Evolutionary conservation across 2,329 filamentous ascomycete species (phyloP).

Genomic region (Fusarium temperatum): DNA sequence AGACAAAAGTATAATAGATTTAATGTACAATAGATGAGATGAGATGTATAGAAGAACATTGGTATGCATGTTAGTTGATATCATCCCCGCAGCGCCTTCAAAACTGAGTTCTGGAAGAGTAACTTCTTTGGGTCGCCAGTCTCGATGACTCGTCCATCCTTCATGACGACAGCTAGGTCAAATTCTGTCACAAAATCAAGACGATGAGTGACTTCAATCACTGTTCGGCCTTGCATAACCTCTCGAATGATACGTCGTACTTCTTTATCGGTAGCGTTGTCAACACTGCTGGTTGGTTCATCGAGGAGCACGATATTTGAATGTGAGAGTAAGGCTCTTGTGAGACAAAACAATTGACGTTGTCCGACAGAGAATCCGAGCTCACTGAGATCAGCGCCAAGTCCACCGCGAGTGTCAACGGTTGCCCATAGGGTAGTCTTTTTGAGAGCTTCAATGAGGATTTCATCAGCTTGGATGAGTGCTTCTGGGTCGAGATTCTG

Average conservation of each 20-base stretch:
- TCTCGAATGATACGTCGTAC: slow-evolving; percentile 35
- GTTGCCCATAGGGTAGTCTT: slow-evolving; percentile 54
- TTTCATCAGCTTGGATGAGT: slow-evolving; percentile 46
- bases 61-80: neutral
- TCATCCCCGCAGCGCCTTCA: neutral
- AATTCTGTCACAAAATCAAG: slow-evolving; percentile 41
- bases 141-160: slow-evolving; percentile 40
- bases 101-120: slow-evolving; percentile 12
- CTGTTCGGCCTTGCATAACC: slow-evolving; percentile 38
- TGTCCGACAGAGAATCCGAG: slow-evolving; percentile 55
- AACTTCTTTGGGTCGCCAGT: slow-evolving; percentile 39
- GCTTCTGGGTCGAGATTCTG: slow-evolving; percentile 57
- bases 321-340: slow-evolving; percentile 52
- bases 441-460: slow-evolving; percentile 53
- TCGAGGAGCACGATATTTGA: slow-evolving; percentile 46
- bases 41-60: neutral
- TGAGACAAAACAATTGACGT: slow-evolving; percentile 58
- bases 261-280: slow-evolving; percentile 41
- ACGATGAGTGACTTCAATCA: slow-evolving; percentile 45
- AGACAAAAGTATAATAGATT: slow-evolving; percentile 26
- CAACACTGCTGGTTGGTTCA: slow-evolving; percentile 47
- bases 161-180: slow-evolving; percentile 45
- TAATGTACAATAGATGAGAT: slow-evolving; percentile 16
- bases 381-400: slow-evolving; percentile 47
- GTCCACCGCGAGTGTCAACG: slow-evolving; percentile 49